These are phyloP conservation scores for Glarea lozoyensis DNA, from an alignment of 495 filamentous ascomycete species.

Conservation along the genomic window DNA sequence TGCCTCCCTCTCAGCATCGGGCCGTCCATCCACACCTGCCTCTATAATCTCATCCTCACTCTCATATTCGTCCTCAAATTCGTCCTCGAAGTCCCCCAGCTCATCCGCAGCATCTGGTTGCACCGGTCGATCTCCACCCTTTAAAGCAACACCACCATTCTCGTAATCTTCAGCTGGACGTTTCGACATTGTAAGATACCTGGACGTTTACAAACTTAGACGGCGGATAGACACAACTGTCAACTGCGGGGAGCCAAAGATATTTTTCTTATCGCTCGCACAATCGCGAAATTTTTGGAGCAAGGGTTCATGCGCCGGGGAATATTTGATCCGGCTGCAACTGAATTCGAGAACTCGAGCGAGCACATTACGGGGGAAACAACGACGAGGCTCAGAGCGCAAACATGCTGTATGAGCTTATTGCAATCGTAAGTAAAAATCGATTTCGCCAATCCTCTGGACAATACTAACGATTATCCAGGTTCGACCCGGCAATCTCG, in stretches of 20 bases:
- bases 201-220: too few species aligned
- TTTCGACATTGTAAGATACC: constrained; percentile 73
- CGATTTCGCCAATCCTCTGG: neutral
- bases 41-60: constrained; percentile 94
- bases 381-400: neutral
- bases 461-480: constrained; percentile 26
- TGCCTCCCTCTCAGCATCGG: constrained; percentile 85
- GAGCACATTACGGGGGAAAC: too few species aligned
- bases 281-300: constrained; percentile 5
- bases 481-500: constrained; percentile 81
- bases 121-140: constrained; percentile 59
- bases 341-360: too few species aligned
- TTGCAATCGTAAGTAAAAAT: constrained; percentile 74
- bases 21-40: constrained; percentile 85
- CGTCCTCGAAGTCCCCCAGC: constrained; percentile 87
- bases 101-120: constrained; percentile 46
- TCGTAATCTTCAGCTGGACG: constrained; percentile 49
- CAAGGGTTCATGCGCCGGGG: neutral
- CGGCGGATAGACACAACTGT: too few species aligned
- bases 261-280: constrained; percentile 7
- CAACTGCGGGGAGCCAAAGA: too few species aligned
- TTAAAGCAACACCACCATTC: constrained; percentile 49
- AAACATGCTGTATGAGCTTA: constrained; percentile 91
- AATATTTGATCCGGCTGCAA: neutral
- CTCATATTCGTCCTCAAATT: constrained; percentile 94